Evolutionary conservation across 1,284 basidiomycete genomes (phyloP).

Genomic region (Puccinia hordei): DNA sequence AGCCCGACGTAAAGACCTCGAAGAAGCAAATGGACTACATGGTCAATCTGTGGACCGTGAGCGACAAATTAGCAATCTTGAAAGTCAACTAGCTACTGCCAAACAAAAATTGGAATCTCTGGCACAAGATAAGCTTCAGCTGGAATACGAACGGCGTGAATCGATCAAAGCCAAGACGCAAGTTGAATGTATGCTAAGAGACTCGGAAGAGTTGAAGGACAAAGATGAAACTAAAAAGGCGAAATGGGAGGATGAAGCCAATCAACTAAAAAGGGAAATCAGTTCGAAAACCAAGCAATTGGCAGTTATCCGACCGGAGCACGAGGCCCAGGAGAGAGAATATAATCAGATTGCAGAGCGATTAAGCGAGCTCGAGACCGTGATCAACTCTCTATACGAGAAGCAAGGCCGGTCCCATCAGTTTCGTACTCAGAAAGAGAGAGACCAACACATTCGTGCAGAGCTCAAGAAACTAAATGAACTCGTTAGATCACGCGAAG

Average conservation of each 20-base stretch:
- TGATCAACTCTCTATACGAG: conserved; percentile 73
- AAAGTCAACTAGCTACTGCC: conserved; percentile 24
- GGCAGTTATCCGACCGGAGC: conserved; percentile 25
- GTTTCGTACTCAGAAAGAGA: conserved; percentile 78
- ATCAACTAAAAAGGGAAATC: conserved; percentile 31
- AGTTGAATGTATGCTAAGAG: conserved; percentile 45
- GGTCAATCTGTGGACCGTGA: conserved; percentile 34
- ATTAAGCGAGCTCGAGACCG: conserved; percentile 73
- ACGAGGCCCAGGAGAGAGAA: conserved; percentile 39
- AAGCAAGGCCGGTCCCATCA: conserved; percentile 84
- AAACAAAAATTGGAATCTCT: conserved; percentile 40
- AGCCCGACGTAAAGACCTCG: conserved; percentile 51
- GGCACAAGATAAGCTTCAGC: conserved; percentile 25
- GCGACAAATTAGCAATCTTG: conserved; percentile 37
- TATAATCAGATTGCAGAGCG: conserved; percentile 55
- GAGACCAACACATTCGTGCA: conserved; percentile 73
- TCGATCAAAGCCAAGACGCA: conserved; percentile 33
- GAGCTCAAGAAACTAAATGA: conserved; percentile 70
- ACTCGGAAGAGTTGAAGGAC: conserved; percentile 40
- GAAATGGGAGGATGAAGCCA: conserved; percentile 19
- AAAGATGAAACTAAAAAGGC: conserved; percentile 22
- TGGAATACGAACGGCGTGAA: conserved; percentile 43
- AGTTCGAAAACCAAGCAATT: conserved; percentile 29
- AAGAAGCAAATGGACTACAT: conserved; percentile 25
- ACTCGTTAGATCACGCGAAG: conserved; percentile 38